phyloP scores from a whole-genome alignment of 2,329 filamentous ascomycete species.

The Pseudocercospora fuligena region DNA sequence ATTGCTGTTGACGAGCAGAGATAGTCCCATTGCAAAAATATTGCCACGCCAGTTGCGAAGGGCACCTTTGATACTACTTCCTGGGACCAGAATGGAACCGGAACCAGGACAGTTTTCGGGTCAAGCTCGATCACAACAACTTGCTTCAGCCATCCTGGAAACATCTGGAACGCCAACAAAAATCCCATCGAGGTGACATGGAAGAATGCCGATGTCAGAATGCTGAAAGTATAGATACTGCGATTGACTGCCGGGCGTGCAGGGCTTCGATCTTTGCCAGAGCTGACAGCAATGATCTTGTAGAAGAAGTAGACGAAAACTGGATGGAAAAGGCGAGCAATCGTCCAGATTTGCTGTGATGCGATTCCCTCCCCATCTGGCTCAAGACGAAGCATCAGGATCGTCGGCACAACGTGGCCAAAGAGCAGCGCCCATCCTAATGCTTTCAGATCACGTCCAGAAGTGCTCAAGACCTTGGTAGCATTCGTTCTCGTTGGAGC shows the following conservation, averaged over 20 bases:
- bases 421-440: slow-evolving; percentile 29
- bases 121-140: slow-evolving; percentile 22
- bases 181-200: slow-evolving; percentile 27
- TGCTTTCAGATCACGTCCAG: slow-evolving; percentile 17
- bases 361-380: slow-evolving; percentile 26
- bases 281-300: slow-evolving; percentile 12
- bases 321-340: slow-evolving; percentile 31
- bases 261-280: background rate
- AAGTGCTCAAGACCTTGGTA: slow-evolving; percentile 9
- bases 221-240: slow-evolving; percentile 30
- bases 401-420: slow-evolving; percentile 29
- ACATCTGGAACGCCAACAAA: slow-evolving; percentile 20
- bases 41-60: slow-evolving; percentile 27
- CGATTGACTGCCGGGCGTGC: slow-evolving; percentile 1
- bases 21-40: slow-evolving; percentile 34
- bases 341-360: slow-evolving; percentile 32
- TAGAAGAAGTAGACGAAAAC: slow-evolving; percentile 24
- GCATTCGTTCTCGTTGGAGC: slow-evolving; percentile 13
- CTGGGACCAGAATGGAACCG: slow-evolving; percentile 26
- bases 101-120: slow-evolving; percentile 21
- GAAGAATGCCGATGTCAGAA: slow-evolving; percentile 30
- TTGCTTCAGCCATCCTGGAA: slow-evolving; percentile 26
- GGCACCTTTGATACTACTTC: slow-evolving; percentile 17
- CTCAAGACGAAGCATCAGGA: slow-evolving; percentile 28
- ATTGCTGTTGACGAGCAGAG: slow-evolving; percentile 27